Evolutionary conservation across 495 filamentous ascomycete genomes (phyloP), one percentile per base, ranked within the genome.

Genomic region (Paragyromitra xinjiangensis): DNA sequence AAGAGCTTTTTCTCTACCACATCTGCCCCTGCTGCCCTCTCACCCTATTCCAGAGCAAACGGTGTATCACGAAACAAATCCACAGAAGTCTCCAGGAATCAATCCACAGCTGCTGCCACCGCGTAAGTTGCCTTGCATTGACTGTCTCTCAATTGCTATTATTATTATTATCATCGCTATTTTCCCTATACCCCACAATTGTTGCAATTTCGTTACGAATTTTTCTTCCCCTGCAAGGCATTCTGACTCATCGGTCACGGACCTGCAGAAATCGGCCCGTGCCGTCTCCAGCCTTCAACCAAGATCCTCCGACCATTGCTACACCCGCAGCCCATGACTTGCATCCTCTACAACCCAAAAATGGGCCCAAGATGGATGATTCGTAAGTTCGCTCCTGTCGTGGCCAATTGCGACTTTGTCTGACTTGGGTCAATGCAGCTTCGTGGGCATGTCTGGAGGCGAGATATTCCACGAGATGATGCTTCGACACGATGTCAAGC

Each of bases 381-480:
- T 90, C 89, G 89, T 90, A 87, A 64, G 88, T 86, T 66, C 19
- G 62, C 8, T 42, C 48, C 70, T 73, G 61, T 73, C 51, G 68
- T 66, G 74, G 44, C 74, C 69, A 61, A 77, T 77, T 73, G 16
- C 74, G 69, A 61, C 74, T 61, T 59, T 56, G 58, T 61, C 74
- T 45, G 51, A 72, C 71, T 83, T 84, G 69, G 83, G 81, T 74
- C 72, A 77, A 59, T 72, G 61, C 55, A 92, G 93, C 66, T 97
- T 99, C 86, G 92, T 98, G 83, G 96, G 96, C 42, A 92, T 93
- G 87, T 97, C 88, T 63, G 96, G 96, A 83, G 95, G 95, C 82
- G 91, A 97, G 83, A 98, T 99, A 75, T 97, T 99, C 87, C 94
- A 99, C 81, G 94, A 99, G 85, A 98, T 99, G 95, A 97, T 99